Conservation (phyloP, 805 yeast species). For the Grigorovia transvaalensis region DNA sequence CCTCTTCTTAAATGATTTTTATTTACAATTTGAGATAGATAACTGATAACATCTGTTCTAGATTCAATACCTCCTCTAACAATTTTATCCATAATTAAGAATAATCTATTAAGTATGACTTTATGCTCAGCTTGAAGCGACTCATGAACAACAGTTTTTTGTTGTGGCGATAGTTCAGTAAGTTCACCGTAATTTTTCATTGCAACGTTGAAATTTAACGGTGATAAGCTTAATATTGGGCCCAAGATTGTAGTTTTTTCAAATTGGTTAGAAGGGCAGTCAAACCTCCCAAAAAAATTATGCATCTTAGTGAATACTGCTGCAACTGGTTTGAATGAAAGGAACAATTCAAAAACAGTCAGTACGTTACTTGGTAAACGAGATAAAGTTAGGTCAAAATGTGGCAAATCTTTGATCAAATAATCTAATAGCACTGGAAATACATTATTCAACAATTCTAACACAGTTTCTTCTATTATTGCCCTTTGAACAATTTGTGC, state of each 20-base stretch:
- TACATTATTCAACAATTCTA: conserved; percentile 49
- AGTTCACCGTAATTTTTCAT: conserved; percentile 36
- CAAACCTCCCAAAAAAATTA: conserved; percentile 39
- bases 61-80: conserved; percentile 63
- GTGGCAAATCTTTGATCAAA: conserved; percentile 15
- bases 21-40: conserved; percentile 67
- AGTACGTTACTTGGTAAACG: conserved; percentile 40
- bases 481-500: conserved; percentile 48
- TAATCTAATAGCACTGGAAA: conserved; percentile 24
- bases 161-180: conserved; percentile 30
- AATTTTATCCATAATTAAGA: conserved; percentile 59
- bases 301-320: conserved; percentile 46
- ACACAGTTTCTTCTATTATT: conserved; percentile 52
- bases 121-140: conserved; percentile 57
- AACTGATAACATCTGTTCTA: conserved; percentile 52
- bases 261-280: conserved; percentile 38
- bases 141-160: conserved; percentile 41
- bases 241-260: conserved; percentile 65
- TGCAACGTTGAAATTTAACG: conserved; percentile 46
- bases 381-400: conserved; percentile 39
- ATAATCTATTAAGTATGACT: conserved; percentile 50
- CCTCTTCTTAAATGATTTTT: conserved; percentile 82
- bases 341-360: conserved; percentile 46
- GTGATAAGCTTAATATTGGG: conserved; percentile 65
- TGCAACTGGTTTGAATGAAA: conserved; percentile 53